These are phyloP conservation scores for Lactifluus rugatus DNA, from an alignment of 768 basidiomycete genomes.

Conservation along the genomic window DNA sequence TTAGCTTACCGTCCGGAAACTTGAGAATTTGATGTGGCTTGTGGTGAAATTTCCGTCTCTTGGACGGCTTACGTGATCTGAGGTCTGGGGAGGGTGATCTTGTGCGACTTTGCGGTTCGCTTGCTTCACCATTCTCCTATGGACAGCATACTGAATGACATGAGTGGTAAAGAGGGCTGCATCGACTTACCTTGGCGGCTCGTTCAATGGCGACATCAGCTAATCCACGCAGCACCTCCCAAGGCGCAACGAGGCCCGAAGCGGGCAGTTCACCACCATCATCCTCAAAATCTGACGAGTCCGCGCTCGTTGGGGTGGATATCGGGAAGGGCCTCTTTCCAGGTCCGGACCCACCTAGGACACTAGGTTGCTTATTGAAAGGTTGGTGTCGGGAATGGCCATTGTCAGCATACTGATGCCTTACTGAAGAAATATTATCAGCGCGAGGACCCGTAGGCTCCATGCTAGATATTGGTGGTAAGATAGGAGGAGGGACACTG, in stretches of 20 bases:
- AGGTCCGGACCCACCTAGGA: constrained; percentile 28
- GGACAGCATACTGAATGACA: background rate
- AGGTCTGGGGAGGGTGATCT: constrained; percentile 62
- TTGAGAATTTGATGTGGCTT: constrained; percentile 45
- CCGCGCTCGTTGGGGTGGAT: constrained; percentile 64
- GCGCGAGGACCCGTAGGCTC: constrained; percentile 13
- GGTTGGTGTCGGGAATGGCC: constrained; percentile 22
- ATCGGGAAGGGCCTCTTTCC: constrained; percentile 49
- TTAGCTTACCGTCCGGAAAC: constrained; percentile 63
- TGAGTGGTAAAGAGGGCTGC: background rate
- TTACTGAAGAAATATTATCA: constrained; percentile 47
- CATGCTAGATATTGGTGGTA: constrained; percentile 18
- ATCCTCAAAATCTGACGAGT: constrained; percentile 79
- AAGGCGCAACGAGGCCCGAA: constrained; percentile 73
- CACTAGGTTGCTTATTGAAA: constrained; percentile 21
- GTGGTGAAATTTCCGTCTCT: constrained; percentile 64
- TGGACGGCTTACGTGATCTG: constrained; percentile 55
- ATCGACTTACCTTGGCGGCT: constrained; percentile 54
- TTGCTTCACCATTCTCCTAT: constrained; percentile 69
- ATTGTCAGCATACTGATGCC: constrained; percentile 44
- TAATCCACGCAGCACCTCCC: constrained; percentile 73
- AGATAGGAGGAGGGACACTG: constrained; percentile 11
- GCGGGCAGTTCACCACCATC: constrained; percentile 78
- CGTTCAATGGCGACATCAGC: constrained; percentile 76
- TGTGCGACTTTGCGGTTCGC: constrained; percentile 66